Evolutionary conservation across 2,329 filamentous ascomycete genomes (phyloP).

Genomic region (Claviceps capensis): DNA sequence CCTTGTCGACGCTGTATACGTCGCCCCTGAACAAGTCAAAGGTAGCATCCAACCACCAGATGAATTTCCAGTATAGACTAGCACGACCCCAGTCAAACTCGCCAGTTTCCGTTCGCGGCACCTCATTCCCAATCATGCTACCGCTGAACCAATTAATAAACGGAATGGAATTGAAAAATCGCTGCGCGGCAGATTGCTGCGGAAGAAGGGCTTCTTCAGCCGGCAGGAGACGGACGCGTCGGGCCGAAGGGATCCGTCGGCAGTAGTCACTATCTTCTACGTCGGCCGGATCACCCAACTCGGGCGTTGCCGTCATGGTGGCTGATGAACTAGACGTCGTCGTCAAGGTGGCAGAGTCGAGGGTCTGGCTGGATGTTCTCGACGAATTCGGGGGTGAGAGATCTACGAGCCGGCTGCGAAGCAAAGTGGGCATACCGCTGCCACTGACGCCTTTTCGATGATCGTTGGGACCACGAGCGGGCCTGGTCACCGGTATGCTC

Average conservation of each 20-base stretch:
- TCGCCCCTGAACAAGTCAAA: slow-evolving; percentile 47
- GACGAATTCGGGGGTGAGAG: slow-evolving; percentile 29
- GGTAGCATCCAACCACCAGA: slow-evolving; percentile 47
- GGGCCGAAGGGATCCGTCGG: slow-evolving; percentile 52
- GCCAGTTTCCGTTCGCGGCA: slow-evolving; percentile 59
- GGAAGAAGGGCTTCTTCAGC: slow-evolving; percentile 59
- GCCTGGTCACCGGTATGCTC: slow-evolving; percentile 21
- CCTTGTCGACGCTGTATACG: slow-evolving; percentile 42
- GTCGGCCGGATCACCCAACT: slow-evolving; percentile 17
- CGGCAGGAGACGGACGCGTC: slow-evolving; percentile 49
- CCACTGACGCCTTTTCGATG: slow-evolving; percentile 15
- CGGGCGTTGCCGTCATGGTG: slow-evolving; percentile 24
- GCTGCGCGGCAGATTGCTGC: slow-evolving; percentile 50
- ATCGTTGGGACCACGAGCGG: slow-evolving; percentile 8
- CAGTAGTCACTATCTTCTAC: slow-evolving; percentile 33
- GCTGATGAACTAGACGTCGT: slow-evolving; percentile 29
- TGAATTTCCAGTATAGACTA: slow-evolving; percentile 53
- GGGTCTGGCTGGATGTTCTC: slow-evolving; percentile 38
- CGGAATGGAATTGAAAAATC: slow-evolving; percentile 50
- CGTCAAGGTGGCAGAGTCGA: slow-evolving; percentile 41
- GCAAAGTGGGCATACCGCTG: slow-evolving; percentile 20
- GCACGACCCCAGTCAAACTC: slow-evolving; percentile 63
- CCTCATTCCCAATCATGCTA: slow-evolving; percentile 60
- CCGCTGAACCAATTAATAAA: slow-evolving; percentile 59
- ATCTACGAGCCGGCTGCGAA: slow-evolving; percentile 24